These are phyloP conservation scores for Echinochloa phyllopogon DNA, from an alignment of 176 grass and related monocot genomes.

Conservation along the genomic window DNA sequence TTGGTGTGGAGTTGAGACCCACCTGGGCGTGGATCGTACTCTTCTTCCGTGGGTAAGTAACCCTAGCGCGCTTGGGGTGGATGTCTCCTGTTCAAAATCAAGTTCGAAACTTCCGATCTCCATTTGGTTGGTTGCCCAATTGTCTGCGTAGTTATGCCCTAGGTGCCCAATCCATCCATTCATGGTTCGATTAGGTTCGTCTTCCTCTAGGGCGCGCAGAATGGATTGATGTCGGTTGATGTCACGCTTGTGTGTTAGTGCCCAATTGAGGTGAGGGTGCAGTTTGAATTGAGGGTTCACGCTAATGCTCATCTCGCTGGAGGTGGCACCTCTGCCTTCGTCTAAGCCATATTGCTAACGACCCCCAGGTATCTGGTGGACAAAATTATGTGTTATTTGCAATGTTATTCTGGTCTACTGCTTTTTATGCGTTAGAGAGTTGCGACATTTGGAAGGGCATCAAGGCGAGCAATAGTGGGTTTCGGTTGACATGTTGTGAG, in stretches of 20 bases:
- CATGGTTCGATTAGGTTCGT: background rate
- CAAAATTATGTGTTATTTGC: background rate
- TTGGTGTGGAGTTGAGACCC: background rate
- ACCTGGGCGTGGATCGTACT: background rate
- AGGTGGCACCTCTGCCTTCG: background rate
- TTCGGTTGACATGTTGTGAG: background rate
- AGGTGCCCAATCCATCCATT: background rate
- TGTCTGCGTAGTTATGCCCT: background rate
- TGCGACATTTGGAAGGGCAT: background rate
- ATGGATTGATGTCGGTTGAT: background rate
- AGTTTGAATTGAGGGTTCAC: background rate
- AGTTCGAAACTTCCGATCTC: background rate
- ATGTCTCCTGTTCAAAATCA: background rate
- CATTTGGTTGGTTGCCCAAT: background rate
- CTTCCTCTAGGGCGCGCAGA: background rate
- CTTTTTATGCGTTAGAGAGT: background rate
- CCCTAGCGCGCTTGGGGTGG: slow-evolving; percentile 9
- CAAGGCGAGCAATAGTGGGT: background rate
- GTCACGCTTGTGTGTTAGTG: background rate
- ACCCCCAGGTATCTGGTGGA: too few species aligned
- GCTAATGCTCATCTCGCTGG: background rate
- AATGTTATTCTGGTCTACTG: background rate
- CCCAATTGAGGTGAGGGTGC: background rate
- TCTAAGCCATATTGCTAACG: background rate
- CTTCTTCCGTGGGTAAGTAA: slow-evolving; percentile 22